Evolutionary conservation across 177 flowering plant genomes (phyloP), one percentile per base, ranked within the genome.

Genomic region (Vitis hybrid): DNA sequence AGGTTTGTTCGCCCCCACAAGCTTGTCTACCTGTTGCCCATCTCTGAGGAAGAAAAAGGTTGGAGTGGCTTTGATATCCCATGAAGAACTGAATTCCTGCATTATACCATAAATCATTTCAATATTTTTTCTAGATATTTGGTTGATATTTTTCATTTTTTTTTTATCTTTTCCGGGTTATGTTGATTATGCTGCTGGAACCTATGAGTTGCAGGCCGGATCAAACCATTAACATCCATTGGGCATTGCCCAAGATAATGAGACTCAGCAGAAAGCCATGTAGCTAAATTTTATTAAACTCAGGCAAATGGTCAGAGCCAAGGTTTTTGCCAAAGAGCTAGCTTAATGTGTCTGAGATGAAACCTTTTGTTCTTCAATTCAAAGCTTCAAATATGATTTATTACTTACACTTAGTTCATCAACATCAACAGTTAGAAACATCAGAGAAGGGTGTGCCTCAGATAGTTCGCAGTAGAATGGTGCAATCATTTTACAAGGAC

Each of bases 21-120:
- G 91, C 76, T 92, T 90, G 76, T 92, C 98, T 3, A 94, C 65
- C 75, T 87, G 92, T 67, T 86, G 73, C 51, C 91, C 96, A 75
- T 84, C 86, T 82, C 68, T 88, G 19, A 92, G 89, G 76, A 94
- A 89, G 80, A 88, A 90, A 83, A 92, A 94, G 9, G 97, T 90
- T 6, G 98, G 98, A 33, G 98, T 94, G 11, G 98, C 98, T 71
- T 85, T 90, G 51, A 94, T 89, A 66, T 94, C 97, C 93, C 88
- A 88, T 22, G 92, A 77, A 19, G 90, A 76, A 74, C 94, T 92
- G 60, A 92, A 82, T 15, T 94, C 96, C 95, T 89, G 94, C 79
- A 79, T 64, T 49, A 62, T 11, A n/a, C 16, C 45, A 39, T 39
- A 39, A 39, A 39, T 0, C 45, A 39, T 39, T 39, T 39, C 45